phyloP scores from a whole-genome alignment of 306 rosid species.

The Fagus crenata region DNA sequence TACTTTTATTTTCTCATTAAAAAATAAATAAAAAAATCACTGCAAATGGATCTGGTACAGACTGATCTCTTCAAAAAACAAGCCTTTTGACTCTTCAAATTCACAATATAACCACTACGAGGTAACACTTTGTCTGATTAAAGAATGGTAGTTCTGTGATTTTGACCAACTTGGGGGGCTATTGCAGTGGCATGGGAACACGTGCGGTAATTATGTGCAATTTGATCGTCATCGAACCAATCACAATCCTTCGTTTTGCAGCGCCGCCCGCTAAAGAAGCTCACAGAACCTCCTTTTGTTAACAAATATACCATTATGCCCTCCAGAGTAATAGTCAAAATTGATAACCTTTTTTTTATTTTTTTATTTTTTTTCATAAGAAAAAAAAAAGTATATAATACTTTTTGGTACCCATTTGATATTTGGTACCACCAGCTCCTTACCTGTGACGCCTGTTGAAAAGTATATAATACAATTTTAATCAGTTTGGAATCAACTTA shows the following conservation, averaged over 20 bases:
- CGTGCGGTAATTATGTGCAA: background rate
- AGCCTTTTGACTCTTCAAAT: too few relatives aligned
- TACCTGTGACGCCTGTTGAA: background rate
- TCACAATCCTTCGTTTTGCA: background rate
- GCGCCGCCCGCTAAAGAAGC: conserved; percentile 29
- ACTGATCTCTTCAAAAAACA: too few relatives aligned
- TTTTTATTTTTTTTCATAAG: too few relatives aligned
- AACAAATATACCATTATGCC: conserved; percentile 18
- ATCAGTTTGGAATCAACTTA: too few relatives aligned
- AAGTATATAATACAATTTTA: too few relatives aligned
- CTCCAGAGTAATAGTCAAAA: conserved; percentile 21
- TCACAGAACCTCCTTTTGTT: background rate
- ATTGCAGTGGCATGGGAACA: background rate
- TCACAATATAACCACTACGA: too few relatives aligned
- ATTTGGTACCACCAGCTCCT: background rate
- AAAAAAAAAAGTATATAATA: too few relatives aligned
- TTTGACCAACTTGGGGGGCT: background rate
- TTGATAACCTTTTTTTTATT: conserved; percentile 4
- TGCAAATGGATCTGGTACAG: too few relatives aligned
- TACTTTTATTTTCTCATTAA: too few relatives aligned
- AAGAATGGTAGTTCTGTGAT: too few relatives aligned
- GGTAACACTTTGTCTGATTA: too few relatives aligned
- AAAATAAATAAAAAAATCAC: too few relatives aligned
- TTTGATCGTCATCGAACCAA: background rate
- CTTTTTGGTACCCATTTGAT: background rate